Conservation (phyloP, 2,329 filamentous ascomycete genomes). For the Daldinia sp. region DNA sequence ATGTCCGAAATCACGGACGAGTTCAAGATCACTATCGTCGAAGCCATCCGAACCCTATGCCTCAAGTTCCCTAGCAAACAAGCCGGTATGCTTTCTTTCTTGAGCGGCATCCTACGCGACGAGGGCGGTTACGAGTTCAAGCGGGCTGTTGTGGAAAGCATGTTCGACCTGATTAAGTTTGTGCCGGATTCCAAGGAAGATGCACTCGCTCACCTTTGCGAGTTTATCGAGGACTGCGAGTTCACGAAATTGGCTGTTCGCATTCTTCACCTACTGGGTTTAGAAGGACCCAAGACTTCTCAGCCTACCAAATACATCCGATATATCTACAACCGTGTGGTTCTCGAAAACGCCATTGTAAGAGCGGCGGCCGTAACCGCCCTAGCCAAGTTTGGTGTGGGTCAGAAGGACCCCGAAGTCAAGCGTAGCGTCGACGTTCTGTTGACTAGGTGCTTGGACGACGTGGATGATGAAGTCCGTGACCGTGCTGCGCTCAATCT, state of each 20-base stretch:
- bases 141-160: conserved; percentile 96
- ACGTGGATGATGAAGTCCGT: conserved; percentile 96
- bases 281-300: conserved; percentile 93
- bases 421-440: conserved; percentile 95
- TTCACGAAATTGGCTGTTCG: conserved; percentile 98
- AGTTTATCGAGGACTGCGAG: conserved; percentile 99
- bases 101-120: conserved; percentile 95
- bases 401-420: conserved; percentile 94
- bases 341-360: conserved; percentile 96
- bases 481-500: conserved; percentile 95
- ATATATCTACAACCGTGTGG: conserved; percentile 99
- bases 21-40: conserved; percentile 99
- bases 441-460: conserved; percentile 92
- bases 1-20: conserved; percentile 99
- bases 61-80: conserved; percentile 99
- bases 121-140: conserved; percentile 99
- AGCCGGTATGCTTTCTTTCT: conserved; percentile 95
- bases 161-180: conserved; percentile 99
- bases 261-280: conserved; percentile 91
- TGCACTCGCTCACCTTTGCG: conserved; percentile 93
- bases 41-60: conserved; percentile 95
- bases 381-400: conserved; percentile 95
- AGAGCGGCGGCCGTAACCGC: conserved; percentile 95
- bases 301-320: conserved; percentile 99
- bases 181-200: conserved; percentile 87